A percentile compares a stretch with the other conserved stretches of the same genome.
Conservation (phyloP, 305 asterid species). For the Solanum hybrid region DNA sequence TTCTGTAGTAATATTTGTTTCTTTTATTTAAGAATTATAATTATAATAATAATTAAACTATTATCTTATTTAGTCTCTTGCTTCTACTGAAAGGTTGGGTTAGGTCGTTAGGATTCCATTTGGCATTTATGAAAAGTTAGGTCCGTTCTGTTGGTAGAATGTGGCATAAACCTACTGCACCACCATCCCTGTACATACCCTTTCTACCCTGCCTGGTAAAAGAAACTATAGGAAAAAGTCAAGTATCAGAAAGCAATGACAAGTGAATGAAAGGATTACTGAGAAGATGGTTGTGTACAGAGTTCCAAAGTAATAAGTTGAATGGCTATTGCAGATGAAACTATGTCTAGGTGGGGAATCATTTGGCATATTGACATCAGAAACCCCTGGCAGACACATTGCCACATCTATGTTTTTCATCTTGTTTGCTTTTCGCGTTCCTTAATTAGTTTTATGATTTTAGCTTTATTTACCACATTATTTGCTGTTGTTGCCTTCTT, state of each 20-base stretch:
- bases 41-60: neutral
- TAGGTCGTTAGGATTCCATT: neutral
- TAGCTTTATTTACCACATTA: neutral
- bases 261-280: neutral
- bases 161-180: neutral
- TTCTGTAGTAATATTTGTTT: neutral
- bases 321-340: neutral
- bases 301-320: neutral
- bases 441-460: neutral
- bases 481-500: neutral
- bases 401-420: neutral
- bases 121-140: neutral
- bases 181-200: neutral
- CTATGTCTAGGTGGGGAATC: neutral
- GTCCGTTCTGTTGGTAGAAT: neutral
- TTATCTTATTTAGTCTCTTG: neutral
- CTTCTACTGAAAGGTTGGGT: constrained; percentile 3
- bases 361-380: neutral
- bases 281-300: neutral
- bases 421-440: neutral
- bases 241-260: neutral
- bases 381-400: neutral
- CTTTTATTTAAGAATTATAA: neutral
- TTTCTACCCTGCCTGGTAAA: neutral
- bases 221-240: neutral